Evolutionary conservation across 805 yeast genomes (phyloP).

Genomic region (Diddensiella transvaalensis): DNA sequence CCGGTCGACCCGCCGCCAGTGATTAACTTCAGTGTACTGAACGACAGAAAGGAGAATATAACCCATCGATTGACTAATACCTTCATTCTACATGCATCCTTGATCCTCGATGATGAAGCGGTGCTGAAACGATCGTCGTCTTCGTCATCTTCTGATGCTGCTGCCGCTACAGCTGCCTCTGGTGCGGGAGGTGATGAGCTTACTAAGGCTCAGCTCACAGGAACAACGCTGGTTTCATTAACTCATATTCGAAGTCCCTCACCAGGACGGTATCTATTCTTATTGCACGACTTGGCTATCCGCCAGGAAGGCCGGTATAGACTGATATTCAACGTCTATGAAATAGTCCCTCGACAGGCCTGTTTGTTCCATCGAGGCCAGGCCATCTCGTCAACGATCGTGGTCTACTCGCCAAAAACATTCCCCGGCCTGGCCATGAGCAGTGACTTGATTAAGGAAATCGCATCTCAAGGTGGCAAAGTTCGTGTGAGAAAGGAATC

Average conservation of each 20-base stretch:
- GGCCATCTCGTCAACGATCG: conserved; percentile 24
- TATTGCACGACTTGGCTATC: conserved; percentile 33
- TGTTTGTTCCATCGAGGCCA: conserved; percentile 21
- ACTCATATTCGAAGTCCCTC: conserved; percentile 26
- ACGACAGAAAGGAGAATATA: conserved; percentile 29
- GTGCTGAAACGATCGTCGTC: too few relatives aligned
- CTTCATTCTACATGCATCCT: conserved; percentile 27
- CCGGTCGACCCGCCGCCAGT: conserved; percentile 38
- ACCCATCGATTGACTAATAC: conserved; percentile 26
- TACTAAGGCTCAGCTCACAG: conserved; percentile 15
- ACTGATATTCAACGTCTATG: conserved; percentile 31
- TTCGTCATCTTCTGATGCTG: too few relatives aligned
- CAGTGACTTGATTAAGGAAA: conserved; percentile 30
- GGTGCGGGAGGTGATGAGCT: not conserved
- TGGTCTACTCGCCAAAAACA: conserved; percentile 33
- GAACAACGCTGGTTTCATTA: conserved; percentile 25
- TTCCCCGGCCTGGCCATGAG: conserved; percentile 35
- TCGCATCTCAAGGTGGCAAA: conserved; percentile 31
- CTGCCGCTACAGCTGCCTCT: not conserved
- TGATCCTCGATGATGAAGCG: conserved; percentile 3
- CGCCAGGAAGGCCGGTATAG: conserved; percentile 34
- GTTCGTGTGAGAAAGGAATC: conserved; percentile 31
- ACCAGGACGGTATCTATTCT: conserved; percentile 31
- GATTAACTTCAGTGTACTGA: conserved; percentile 21
- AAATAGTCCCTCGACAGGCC: conserved; percentile 22